phyloP scores from a whole-genome alignment of 2,329 filamentous ascomycete species.

The Aspergillus pseudoglaucus region DNA sequence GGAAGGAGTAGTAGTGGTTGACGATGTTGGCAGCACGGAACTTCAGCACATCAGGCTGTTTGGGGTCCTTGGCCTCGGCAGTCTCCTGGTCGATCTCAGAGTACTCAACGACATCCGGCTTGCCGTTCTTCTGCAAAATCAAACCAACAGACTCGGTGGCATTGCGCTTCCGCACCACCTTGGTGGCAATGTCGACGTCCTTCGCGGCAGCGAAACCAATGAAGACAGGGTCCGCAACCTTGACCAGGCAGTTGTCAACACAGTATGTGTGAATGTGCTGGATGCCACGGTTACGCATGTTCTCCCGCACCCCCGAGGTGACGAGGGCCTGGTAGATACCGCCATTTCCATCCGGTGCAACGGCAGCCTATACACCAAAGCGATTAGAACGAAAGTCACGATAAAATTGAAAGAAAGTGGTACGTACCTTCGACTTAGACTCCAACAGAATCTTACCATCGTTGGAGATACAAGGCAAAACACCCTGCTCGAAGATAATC shows the following conservation, averaged over 20 bases:
- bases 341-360: slow-evolving; percentile 94
- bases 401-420: background rate
- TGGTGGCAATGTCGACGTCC: slow-evolving; percentile 91
- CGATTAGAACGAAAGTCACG: background rate
- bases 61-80: slow-evolving; percentile 80
- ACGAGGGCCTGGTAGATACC: slow-evolving; percentile 92
- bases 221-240: slow-evolving; percentile 94
- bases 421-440: slow-evolving; percentile 65
- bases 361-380: slow-evolving; percentile 57
- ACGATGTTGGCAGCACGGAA: slow-evolving; percentile 99
- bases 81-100: slow-evolving; percentile 87
- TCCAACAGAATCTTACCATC: slow-evolving; percentile 96
- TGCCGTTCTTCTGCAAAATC: slow-evolving; percentile 90
- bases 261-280: slow-evolving; percentile 97
- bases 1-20: slow-evolving; percentile 98
- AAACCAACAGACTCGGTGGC: slow-evolving; percentile 93
- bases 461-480: slow-evolving; percentile 93
- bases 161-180: slow-evolving; percentile 97
- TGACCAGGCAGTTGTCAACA: slow-evolving; percentile 98
- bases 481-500: slow-evolving; percentile 91
- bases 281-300: slow-evolving; percentile 84
- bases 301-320: slow-evolving; percentile 68
- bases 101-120: slow-evolving; percentile 96
- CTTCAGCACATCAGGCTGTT: slow-evolving; percentile 74
- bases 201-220: slow-evolving; percentile 86